Conservation (phyloP, 805 yeast genomes). For the Ogataea paraovalis region DNA sequence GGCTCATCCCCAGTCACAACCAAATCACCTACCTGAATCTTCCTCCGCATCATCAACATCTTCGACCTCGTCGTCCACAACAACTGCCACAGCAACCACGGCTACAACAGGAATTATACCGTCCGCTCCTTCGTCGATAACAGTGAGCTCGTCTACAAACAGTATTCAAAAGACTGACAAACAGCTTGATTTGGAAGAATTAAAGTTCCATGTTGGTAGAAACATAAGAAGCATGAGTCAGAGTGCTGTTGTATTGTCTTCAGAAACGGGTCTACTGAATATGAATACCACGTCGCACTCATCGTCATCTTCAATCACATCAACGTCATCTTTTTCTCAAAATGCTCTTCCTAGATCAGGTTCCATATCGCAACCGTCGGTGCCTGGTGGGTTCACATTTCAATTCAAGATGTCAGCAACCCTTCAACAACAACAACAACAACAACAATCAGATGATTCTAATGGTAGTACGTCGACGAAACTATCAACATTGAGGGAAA, state of each 20-base stretch:
- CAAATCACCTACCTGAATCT: background rate
- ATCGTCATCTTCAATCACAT: constrained; percentile 3
- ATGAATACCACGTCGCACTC: constrained; percentile 4
- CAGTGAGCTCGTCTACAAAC: background rate
- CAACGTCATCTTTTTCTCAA: constrained; percentile 7
- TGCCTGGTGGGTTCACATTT: constrained; percentile 4
- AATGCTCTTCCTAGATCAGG: constrained; percentile 15
- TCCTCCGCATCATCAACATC: background rate
- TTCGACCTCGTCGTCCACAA: background rate
- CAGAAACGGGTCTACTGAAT: constrained; percentile 4
- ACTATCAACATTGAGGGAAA: constrained; percentile 15
- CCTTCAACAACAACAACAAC: background rate
- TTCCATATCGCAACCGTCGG: constrained; percentile 11
- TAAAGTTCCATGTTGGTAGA: constrained; percentile 18
- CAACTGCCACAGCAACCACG: constrained; percentile 5
- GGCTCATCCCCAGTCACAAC: background rate
- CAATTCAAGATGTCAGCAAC: constrained; percentile 1
- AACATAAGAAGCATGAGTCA: constrained; percentile 15
- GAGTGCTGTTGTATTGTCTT: constrained; percentile 4
- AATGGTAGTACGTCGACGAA: constrained; percentile 5
- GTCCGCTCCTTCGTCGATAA: background rate
- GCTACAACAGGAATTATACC: background rate
- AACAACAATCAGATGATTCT: background rate
- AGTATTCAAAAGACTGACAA: background rate
- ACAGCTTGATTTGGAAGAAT: constrained; percentile 19